Evolutionary conservation across 176 grass and related monocot genomes (phyloP).

Genomic region (Canna indica): DNA sequence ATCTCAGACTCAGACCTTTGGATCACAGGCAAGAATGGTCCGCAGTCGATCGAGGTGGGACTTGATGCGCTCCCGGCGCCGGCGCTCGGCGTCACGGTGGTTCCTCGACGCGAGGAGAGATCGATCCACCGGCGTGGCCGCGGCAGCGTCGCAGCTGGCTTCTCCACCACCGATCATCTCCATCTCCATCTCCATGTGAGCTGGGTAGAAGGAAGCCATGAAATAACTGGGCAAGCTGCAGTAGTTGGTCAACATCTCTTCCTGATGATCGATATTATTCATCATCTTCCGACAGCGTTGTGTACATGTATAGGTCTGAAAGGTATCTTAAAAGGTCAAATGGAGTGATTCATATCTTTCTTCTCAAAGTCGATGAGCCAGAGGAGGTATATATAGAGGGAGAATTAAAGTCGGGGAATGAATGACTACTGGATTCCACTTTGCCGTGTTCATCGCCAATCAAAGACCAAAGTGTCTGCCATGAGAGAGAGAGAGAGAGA

Average conservation of each 20-base stretch:
- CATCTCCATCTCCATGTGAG: not conserved
- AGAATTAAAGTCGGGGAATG: too few relatives aligned
- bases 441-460: not conserved
- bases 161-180: not conserved
- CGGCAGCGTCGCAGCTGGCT: not conserved
- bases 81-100: conserved; percentile 97
- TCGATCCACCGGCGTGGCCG: conserved; percentile 33
- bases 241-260: not conserved
- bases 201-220: conserved; percentile 10
- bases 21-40: conserved; percentile 78
- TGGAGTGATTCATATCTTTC: too few relatives aligned
- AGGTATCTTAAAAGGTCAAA: too few relatives aligned
- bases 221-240: not conserved
- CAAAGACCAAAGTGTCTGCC: not conserved
- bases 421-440: not conserved
- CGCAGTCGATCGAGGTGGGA: conserved; percentile 89
- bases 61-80: conserved; percentile 95
- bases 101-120: conserved; percentile 59
- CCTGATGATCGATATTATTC: too few relatives aligned
- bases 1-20: conserved; percentile 82
- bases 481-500: not conserved
- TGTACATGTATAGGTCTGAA: too few relatives aligned
- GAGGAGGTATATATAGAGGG: not conserved
- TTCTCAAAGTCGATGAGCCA: too few relatives aligned
- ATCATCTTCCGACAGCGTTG: not conserved